Conservation (phyloP, 768 basidiomycete genomes). For the Ramaria rubella region DNA sequence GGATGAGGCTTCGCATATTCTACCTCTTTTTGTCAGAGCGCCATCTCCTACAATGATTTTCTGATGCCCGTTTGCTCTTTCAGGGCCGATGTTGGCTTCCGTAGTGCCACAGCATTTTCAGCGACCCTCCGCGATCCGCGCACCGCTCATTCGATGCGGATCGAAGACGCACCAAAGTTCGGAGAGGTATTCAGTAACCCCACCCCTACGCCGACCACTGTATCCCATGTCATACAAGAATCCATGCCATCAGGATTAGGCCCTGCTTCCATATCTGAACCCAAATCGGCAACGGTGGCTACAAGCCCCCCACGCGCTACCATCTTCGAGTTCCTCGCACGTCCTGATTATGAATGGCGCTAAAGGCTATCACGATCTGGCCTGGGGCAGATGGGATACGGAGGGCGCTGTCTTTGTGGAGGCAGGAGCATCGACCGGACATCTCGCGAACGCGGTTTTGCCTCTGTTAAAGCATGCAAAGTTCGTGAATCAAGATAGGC, state of each 20-base stretch:
- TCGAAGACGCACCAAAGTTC: neutral
- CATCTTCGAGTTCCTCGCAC: neutral
- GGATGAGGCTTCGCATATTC: neutral
- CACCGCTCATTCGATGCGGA: neutral
- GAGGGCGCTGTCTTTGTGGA: constrained; percentile 4
- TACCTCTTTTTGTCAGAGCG: no score
- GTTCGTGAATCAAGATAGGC: constrained; percentile 8
- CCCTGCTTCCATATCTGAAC: no score
- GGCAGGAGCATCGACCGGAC: constrained; percentile 6
- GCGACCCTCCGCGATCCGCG: neutral
- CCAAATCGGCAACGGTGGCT: no score
- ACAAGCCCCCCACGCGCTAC: no score
- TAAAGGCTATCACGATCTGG: neutral
- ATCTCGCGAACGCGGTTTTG: neutral
- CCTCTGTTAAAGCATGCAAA: constrained; percentile 3
- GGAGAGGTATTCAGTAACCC: neutral
- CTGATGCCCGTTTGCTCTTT: neutral
- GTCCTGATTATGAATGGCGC: constrained; percentile 3
- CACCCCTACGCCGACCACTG: neutral
- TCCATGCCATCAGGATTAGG: no score
- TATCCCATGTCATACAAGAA: neutral
- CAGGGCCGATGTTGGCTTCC: constrained; percentile 1
- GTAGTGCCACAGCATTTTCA: neutral
- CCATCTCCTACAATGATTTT: neutral
- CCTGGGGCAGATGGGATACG: constrained; percentile 1